Percentiles rank a stretch among this genome's conserved stretches.
These are phyloP conservation scores for Jamesozyma piceae DNA, from an alignment of 805 yeast genomes.

Conservation along the genomic window DNA sequence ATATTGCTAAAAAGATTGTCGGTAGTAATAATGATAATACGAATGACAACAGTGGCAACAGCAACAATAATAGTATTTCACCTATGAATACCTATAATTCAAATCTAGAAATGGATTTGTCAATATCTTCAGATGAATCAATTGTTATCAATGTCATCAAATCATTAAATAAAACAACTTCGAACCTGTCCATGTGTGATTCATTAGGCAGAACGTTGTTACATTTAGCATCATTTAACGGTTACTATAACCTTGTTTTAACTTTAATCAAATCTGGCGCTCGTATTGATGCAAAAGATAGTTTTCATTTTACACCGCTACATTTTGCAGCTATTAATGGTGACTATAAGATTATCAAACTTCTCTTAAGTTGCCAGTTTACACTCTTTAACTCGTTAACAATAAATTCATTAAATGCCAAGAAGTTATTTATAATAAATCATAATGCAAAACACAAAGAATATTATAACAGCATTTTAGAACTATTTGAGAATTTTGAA, in stretches of 20 bases:
- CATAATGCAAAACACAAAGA: slow-evolving; percentile 7
- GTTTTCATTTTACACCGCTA: slow-evolving; percentile 76
- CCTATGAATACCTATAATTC: not conserved
- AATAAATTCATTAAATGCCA: slow-evolving; percentile 39
- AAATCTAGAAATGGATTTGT: not conserved
- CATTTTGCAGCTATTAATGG: slow-evolving; percentile 80
- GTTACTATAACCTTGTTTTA: slow-evolving; percentile 51
- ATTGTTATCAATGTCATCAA: slow-evolving; percentile 45
- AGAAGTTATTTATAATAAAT: slow-evolving; percentile 26
- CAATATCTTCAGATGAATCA: slow-evolving; percentile 28
- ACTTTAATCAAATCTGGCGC: slow-evolving; percentile 60
- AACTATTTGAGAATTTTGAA: slow-evolving; percentile 19
- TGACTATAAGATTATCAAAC: slow-evolving; percentile 51
- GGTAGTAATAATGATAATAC: slow-evolving; percentile 35
- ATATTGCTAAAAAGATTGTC: slow-evolving; percentile 84
- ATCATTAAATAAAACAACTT: slow-evolving; percentile 51
- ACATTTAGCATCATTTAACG: slow-evolving; percentile 75
- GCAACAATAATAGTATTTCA: not conserved
- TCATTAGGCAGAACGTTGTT: slow-evolving; percentile 77
- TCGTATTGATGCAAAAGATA: slow-evolving; percentile 62
- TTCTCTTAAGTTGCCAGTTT: slow-evolving; percentile 57
- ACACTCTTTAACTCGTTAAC: slow-evolving; percentile 41
- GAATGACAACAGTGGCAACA: slow-evolving; percentile 2
- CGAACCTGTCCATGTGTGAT: slow-evolving; percentile 78
- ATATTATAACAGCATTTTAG: slow-evolving; percentile 22